These are phyloP conservation scores for Trypanosoma melophagium DNA, from an alignment of 208 protist species.

Conservation along the genomic window DNA sequence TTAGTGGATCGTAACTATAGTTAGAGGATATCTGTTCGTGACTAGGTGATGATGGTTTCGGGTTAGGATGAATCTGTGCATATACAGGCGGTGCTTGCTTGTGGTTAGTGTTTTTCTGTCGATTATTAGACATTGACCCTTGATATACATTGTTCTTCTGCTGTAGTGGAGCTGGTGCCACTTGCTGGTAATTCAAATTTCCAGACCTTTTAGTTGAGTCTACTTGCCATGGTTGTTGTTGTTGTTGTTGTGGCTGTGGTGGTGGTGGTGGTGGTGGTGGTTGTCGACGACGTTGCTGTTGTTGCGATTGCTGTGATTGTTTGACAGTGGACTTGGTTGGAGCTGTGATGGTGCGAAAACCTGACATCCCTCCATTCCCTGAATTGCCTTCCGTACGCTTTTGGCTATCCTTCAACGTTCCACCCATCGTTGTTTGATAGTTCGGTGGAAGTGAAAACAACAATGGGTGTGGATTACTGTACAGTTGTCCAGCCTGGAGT, in stretches of 20 bases:
- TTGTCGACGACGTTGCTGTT: too few species aligned
- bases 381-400: neutral
- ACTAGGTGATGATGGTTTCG: neutral
- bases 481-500: constrained; percentile 52
- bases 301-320: neutral
- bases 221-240: too few species aligned
- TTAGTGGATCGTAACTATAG: neutral
- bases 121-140: neutral
- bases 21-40: neutral
- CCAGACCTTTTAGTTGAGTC: too few species aligned
- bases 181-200: too few species aligned
- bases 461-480: constrained; percentile 80
- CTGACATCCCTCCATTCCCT: neutral
- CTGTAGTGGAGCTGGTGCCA: too few species aligned
- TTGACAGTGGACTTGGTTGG: neutral
- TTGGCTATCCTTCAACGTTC: neutral
- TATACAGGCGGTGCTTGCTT: neutral
- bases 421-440: neutral
- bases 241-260: too few species aligned
- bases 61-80: too few species aligned
- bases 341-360: neutral
- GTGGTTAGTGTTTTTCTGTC: constrained; percentile 10
- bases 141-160: too few species aligned
- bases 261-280: too few species aligned
- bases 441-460: constrained; percentile 42